Percentiles rank a stretch among this genome's conserved stretches.
phyloP scores from a whole-genome alignment of 2,329 filamentous ascomycete genomes.

The Diplodia mutila region DNA sequence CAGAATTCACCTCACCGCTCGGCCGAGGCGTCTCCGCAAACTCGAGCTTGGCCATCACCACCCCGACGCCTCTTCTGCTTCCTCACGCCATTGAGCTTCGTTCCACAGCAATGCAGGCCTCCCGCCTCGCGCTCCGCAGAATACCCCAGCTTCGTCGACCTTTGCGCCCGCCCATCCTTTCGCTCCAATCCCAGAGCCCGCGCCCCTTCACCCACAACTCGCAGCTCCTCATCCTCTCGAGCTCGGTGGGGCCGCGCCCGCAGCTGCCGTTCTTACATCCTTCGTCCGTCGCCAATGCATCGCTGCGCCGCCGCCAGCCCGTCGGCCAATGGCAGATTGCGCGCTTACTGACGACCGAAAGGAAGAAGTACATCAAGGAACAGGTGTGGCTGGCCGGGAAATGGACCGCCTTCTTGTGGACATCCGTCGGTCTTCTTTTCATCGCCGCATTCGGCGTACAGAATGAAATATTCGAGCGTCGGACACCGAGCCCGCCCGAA shows the following conservation, averaged over 20 bases:
- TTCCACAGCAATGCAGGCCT: constrained; percentile 35
- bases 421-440: constrained; percentile 62
- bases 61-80: neutral
- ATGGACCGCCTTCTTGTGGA: constrained; percentile 68
- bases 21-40: constrained; percentile 11
- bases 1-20: neutral
- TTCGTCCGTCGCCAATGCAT: constrained; percentile 45
- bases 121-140: constrained; percentile 28
- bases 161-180: constrained; percentile 31
- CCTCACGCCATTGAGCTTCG: neutral
- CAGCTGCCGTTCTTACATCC: constrained; percentile 69
- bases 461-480: constrained; percentile 74
- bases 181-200: constrained; percentile 33
- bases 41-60: neutral
- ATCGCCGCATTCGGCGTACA: constrained; percentile 68
- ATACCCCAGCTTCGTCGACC: constrained; percentile 36
- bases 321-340: constrained; percentile 56
- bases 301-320: constrained; percentile 17
- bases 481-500: constrained; percentile 79
- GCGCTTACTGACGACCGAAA: constrained; percentile 79
- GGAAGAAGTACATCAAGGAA: constrained; percentile 69
- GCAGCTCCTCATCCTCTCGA: constrained; percentile 55
- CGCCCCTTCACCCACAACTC: constrained; percentile 64
- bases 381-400: constrained; percentile 72
- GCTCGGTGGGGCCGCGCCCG: constrained; percentile 57